phyloP scores from a whole-genome alignment of 202 grass and related monocot species.

The Elaeis oleifera region DNA sequence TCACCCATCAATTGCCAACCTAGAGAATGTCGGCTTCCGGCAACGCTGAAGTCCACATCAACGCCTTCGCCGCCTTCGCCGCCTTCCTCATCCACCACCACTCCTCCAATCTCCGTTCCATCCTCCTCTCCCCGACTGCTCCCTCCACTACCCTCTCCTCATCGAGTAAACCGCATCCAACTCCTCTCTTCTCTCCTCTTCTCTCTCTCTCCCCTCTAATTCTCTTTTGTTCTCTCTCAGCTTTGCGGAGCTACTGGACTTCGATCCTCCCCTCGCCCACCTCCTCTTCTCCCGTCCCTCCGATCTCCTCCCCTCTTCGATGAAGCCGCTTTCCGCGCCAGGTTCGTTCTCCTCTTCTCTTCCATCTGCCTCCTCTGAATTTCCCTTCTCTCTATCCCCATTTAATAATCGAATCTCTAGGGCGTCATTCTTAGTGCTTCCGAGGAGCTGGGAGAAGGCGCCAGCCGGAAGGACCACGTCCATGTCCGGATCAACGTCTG shows the following conservation, averaged over 20 bases:
- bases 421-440: constrained; percentile 7
- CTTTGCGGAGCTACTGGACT: constrained; percentile 65
- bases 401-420: constrained; percentile 18
- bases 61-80: constrained; percentile 25
- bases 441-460: constrained; percentile 6
- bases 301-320: constrained; percentile 29
- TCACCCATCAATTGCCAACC: not conserved
- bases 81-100: constrained; percentile 36
- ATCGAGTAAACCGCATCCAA: constrained; percentile 29
- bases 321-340: constrained; percentile 32
- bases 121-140: constrained; percentile 47
- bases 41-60: not conserved
- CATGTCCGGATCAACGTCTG: constrained; percentile 60
- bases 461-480: constrained; percentile 32
- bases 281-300: constrained; percentile 34
- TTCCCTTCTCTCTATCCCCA: not conserved
- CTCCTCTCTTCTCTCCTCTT: not conserved
- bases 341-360: constrained; percentile 19
- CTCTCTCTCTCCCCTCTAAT: constrained; percentile 15
- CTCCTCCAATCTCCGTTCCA: constrained; percentile 30
- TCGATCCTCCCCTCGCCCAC: constrained; percentile 36
- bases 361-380: not conserved
- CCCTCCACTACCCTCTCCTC: constrained; percentile 56
- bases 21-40: not conserved
- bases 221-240: constrained; percentile 14